Conservation (phyloP, 2,329 filamentous ascomycete species). For the Scorias spongiosa region DNA sequence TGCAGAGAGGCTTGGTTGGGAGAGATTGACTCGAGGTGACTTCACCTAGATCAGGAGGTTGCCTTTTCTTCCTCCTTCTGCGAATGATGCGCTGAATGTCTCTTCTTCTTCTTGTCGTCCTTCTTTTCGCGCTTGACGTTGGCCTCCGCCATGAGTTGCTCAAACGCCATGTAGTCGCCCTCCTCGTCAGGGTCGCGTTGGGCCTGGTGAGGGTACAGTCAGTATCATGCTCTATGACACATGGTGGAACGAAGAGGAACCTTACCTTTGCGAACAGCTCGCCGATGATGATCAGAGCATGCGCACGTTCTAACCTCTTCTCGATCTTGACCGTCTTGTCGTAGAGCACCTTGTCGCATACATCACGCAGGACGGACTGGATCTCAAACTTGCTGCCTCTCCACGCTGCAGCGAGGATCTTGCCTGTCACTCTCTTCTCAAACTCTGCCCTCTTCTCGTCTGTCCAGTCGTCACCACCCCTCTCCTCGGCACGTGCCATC, state of each 20-base stretch:
- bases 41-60: not conserved
- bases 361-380: constrained; percentile 83
- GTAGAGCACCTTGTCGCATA: constrained; percentile 77
- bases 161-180: constrained; percentile 96
- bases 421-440: constrained; percentile 88
- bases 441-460: constrained; percentile 95
- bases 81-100: constrained; percentile 9
- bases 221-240: constrained; percentile 5
- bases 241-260: constrained; percentile 1
- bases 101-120: constrained; percentile 50
- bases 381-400: constrained; percentile 95
- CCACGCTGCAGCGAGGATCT: constrained; percentile 96
- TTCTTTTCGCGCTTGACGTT: constrained; percentile 82
- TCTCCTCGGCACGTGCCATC: constrained; percentile 92
- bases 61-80: constrained; percentile 32
- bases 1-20: too few relatives aligned
- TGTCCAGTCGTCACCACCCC: constrained; percentile 92
- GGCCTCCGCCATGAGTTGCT: constrained; percentile 92
- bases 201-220: constrained; percentile 40
- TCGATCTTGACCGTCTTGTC: constrained; percentile 61
- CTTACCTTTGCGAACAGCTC: constrained; percentile 77
- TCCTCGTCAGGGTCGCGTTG: constrained; percentile 87
- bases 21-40: too few relatives aligned
- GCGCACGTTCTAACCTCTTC: constrained; percentile 81
- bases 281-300: constrained; percentile 76